These are phyloP conservation scores for Pseudogymnoascus sp. DNA, from an alignment of 2,329 filamentous ascomycete species.

Conservation along the genomic window DNA sequence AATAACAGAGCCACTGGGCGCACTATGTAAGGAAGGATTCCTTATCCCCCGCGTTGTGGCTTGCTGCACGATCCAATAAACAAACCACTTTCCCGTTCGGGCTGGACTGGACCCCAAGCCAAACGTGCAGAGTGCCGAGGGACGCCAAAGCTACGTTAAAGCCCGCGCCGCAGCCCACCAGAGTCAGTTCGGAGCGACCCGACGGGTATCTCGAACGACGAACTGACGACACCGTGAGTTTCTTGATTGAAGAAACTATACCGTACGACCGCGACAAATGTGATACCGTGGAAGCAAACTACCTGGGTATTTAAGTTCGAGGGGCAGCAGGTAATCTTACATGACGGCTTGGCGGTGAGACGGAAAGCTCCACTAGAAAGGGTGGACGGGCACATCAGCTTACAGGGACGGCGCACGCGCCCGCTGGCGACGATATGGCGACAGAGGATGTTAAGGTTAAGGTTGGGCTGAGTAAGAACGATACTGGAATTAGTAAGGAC, in stretches of 20 bases:
- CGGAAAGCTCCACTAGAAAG: not conserved
- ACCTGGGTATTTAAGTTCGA: not conserved
- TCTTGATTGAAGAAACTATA: not conserved
- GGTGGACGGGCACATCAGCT: not conserved
- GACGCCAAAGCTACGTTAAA: not conserved
- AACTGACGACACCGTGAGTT: not conserved
- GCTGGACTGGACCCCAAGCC: not conserved
- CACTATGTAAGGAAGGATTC: not conserved
- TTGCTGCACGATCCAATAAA: not conserved
- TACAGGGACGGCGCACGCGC: not conserved
- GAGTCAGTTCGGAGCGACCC: not conserved
- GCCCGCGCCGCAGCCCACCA: not conserved
- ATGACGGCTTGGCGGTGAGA: slow-evolving; percentile 5
- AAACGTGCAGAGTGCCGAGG: not conserved
- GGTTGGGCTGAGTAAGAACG: not conserved
- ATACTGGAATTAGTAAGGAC: not conserved
- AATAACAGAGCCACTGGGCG: not conserved
- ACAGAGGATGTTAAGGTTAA: not conserved
- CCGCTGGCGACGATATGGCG: not conserved
- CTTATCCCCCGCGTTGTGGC: not conserved
- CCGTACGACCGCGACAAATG: not conserved
- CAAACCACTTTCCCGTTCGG: slow-evolving; percentile 3
- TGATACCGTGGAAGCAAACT: not conserved
- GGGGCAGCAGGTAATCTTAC: not conserved
- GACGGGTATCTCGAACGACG: not conserved